Evolutionary conservation across 2,329 filamentous ascomycete species (phyloP).

Genomic region (Bipolaris bicolor): DNA sequence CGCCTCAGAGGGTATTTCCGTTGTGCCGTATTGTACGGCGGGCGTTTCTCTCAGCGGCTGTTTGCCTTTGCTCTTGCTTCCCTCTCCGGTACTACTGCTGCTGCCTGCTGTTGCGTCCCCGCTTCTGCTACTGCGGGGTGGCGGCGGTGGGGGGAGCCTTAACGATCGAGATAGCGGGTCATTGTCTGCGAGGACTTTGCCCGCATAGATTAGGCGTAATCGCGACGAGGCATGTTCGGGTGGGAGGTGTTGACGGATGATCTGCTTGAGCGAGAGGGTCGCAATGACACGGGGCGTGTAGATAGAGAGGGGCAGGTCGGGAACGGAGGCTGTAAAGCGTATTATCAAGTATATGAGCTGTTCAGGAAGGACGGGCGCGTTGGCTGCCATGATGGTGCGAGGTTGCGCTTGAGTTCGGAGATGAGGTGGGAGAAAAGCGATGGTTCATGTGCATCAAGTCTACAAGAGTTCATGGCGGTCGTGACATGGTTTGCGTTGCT

Average conservation of each 20-base stretch:
- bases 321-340: slow-evolving; percentile 85
- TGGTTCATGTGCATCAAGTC: slow-evolving; percentile 2
- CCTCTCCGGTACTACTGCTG: slow-evolving; percentile 12
- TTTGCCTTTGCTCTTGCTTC: slow-evolving; percentile 70
- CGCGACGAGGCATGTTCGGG: slow-evolving; percentile 67
- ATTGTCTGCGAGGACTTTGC: slow-evolving; percentile 80
- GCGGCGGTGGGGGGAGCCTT: slow-evolving; percentile 65
- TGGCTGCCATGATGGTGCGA: slow-evolving; percentile 40
- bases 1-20: slow-evolving; percentile 29
- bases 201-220: slow-evolving; percentile 87
- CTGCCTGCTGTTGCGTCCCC: slow-evolving; percentile 22
- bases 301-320: slow-evolving; percentile 82
- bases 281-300: slow-evolving; percentile 71
- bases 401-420: slow-evolving; percentile 9
- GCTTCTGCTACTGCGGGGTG: slow-evolving; percentile 41
- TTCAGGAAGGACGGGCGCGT: slow-evolving; percentile 40
- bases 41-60: slow-evolving; percentile 60
- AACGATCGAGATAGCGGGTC: slow-evolving; percentile 72
- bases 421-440: slow-evolving; percentile 1
- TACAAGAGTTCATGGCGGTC: slow-evolving; percentile 10
- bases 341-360: slow-evolving; percentile 75
- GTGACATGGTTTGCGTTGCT: slow-evolving; percentile 1
- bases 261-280: slow-evolving; percentile 78
- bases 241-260: slow-evolving; percentile 76
- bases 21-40: slow-evolving; percentile 25